Percentiles rank a stretch among this genome's conserved stretches.
phyloP scores from a whole-genome alignment of 140 eudicot genomes.

The Cichorium intybus region DNA sequence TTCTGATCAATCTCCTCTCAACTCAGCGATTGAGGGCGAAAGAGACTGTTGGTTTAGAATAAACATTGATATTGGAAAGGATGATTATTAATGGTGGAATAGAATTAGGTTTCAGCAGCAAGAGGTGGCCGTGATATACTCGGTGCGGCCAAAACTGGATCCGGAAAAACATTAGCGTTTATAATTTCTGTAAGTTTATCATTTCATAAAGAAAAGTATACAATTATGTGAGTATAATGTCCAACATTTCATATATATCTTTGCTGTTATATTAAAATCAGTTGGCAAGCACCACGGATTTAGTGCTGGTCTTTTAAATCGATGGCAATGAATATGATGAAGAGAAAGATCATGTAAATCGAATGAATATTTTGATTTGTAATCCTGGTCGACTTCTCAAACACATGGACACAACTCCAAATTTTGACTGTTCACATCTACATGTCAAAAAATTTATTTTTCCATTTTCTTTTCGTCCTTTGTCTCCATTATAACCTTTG shows the following conservation, averaged over 20 bases:
- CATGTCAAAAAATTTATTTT: conserved; percentile 38
- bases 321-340: conserved; percentile 80
- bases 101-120: too few species aligned
- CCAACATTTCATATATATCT: not conserved
- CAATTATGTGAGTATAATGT: not conserved
- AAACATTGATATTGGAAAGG: too few species aligned
- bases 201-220: too few species aligned
- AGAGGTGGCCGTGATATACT: conserved; percentile 88
- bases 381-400: conserved; percentile 77
- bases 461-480: not conserved
- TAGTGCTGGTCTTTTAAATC: conserved; percentile 91
- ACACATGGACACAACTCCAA: conserved; percentile 75
- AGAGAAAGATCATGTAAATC: conserved; percentile 62
- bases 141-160: conserved; percentile 96
- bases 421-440: conserved; percentile 65
- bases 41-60: too few species aligned
- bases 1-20: too few species aligned
- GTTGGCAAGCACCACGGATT: conserved; percentile 89
- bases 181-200: conserved; percentile 67
- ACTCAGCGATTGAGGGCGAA: too few species aligned
- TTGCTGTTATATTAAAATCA: conserved; percentile 37
- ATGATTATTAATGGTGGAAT: too few species aligned
- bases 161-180: conserved; percentile 94
- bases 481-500: too few species aligned
- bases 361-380: conserved; percentile 59